phyloP scores from a whole-genome alignment of 495 filamentous ascomycete genomes.

The Penicillium paxilli region DNA sequence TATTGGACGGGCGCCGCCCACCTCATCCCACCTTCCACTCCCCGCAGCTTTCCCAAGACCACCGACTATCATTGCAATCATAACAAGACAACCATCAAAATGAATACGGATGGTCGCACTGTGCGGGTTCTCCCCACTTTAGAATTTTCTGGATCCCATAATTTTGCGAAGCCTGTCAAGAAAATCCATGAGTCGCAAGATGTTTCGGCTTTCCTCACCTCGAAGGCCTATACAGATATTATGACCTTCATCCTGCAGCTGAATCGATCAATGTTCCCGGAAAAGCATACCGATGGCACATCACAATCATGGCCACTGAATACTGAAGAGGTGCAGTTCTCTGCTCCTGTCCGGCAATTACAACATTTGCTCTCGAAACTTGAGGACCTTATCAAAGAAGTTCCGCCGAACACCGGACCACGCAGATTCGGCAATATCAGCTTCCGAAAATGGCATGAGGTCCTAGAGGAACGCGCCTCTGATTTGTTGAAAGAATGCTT shows the following conservation, averaged over 20 bases:
- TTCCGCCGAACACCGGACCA: conserved; percentile 80
- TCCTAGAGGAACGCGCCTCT: conserved; percentile 59
- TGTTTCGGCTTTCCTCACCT: conserved; percentile 72
- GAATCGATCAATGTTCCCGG: conserved; percentile 82
- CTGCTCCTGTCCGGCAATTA: conserved; percentile 62
- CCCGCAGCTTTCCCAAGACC: neutral
- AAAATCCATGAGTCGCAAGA: conserved; percentile 79
- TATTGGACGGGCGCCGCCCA: neutral
- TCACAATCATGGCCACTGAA: conserved; percentile 56
- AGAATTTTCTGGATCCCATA: conserved; percentile 28
- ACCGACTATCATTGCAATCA: neutral
- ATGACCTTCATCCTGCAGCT: conserved; percentile 85
- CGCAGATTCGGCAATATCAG: conserved; percentile 88
- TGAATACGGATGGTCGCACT: conserved; percentile 23
- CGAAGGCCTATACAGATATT: conserved; percentile 82
- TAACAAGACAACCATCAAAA: conserved; percentile 11
- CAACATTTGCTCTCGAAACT: conserved; percentile 61
- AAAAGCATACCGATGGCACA: conserved; percentile 36
- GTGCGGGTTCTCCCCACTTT: conserved; percentile 32
- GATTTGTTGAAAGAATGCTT: conserved; percentile 63
- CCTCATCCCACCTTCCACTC: conserved; percentile 17
- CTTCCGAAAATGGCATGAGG: conserved; percentile 78
- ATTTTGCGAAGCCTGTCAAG: conserved; percentile 53
- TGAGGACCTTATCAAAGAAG: conserved; percentile 68
- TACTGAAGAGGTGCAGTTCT: conserved; percentile 48